phyloP scores from a whole-genome alignment of 495 filamentous ascomycete genomes.

The Patellaria atrata region DNA sequence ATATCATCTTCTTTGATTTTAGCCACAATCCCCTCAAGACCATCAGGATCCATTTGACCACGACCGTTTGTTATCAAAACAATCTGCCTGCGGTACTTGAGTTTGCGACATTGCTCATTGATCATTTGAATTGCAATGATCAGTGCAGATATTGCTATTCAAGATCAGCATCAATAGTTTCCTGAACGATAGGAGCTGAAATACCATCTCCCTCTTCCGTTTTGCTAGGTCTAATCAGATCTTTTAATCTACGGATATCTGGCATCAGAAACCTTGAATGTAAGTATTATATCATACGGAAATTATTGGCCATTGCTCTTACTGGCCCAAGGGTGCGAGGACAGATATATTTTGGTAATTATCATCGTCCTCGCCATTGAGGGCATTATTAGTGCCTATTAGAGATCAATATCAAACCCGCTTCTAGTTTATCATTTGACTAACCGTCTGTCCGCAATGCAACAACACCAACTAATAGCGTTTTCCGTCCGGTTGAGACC shows the following conservation, averaged over 20 bases:
- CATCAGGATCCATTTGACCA: conserved; percentile 52
- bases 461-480: conserved; percentile 62
- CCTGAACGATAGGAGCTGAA: conserved; percentile 7
- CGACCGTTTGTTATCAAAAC: conserved; percentile 71
- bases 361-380: conserved; percentile 36
- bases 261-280: conserved; percentile 48
- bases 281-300: not conserved
- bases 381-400: conserved; percentile 49
- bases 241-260: conserved; percentile 48
- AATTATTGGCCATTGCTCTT: not conserved
- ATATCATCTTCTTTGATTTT: conserved; percentile 64
- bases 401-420: not conserved
- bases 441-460: conserved; percentile 65
- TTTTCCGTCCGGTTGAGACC: conserved; percentile 74
- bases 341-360: conserved; percentile 68
- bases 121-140: conserved; percentile 83
- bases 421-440: conserved; percentile 12
- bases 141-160: conserved; percentile 61
- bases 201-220: conserved; percentile 64
- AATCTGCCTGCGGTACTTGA: conserved; percentile 79
- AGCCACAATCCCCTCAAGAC: conserved; percentile 46
- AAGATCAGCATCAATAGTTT: conserved; percentile 13
- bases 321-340: conserved; percentile 53
- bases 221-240: conserved; percentile 45
- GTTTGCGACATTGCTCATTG: conserved; percentile 50